Evolutionary conservation across 73 alveolate species (phyloP).

Genomic region (Paramecium pentaurelia): DNA sequence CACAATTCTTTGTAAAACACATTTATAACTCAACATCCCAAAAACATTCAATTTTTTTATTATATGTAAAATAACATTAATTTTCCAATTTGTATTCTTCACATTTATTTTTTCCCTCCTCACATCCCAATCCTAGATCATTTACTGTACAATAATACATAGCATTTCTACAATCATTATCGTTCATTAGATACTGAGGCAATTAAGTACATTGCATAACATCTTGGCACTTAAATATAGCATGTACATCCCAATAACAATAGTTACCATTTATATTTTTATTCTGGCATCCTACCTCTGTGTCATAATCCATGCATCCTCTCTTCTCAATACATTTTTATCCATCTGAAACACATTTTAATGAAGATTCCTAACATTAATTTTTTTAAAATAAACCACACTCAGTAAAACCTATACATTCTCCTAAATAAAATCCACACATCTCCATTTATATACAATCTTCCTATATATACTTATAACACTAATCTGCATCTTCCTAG

Average conservation of each 20-base stretch:
- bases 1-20: background rate
- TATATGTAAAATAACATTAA: background rate
- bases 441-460: background rate
- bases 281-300: background rate
- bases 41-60: background rate
- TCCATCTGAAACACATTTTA: background rate
- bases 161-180: background rate
- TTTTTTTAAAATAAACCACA: background rate
- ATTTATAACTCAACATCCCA: background rate
- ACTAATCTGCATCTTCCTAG: background rate
- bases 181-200: background rate
- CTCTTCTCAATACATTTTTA: background rate
- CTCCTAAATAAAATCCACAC: background rate
- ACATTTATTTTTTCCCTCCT: background rate
- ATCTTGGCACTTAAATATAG: background rate
- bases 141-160: background rate
- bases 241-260: background rate
- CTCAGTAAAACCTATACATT: background rate
- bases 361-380: background rate
- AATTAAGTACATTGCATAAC: background rate
- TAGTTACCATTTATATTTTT: background rate
- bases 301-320: background rate
- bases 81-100: background rate
- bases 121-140: background rate
- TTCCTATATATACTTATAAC: background rate